Conservation (phyloP, 2,329 filamentous ascomycete genomes). For the Cladosporium colombiae region DNA sequence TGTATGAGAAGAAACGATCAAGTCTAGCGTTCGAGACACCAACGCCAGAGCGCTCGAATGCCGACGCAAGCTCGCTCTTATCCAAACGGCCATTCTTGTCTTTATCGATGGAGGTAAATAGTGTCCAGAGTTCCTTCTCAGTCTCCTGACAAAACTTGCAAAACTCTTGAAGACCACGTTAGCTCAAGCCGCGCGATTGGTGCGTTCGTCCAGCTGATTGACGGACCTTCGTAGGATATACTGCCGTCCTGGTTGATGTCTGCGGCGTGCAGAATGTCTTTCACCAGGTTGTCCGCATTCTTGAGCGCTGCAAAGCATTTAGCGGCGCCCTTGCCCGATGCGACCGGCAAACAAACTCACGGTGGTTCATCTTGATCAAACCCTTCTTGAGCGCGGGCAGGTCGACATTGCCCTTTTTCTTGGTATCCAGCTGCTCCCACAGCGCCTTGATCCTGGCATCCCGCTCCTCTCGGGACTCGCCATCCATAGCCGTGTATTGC, state of each 20-base stretch:
- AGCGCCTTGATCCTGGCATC: conserved; percentile 80
- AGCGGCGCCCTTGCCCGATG: conserved; percentile 20
- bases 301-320: conserved; percentile 64
- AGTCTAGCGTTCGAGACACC: conserved; percentile 75
- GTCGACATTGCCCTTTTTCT: conserved; percentile 76
- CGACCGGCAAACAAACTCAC: conserved; percentile 55
- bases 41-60: conserved; percentile 77
- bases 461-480: conserved; percentile 74
- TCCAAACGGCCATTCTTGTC: conserved; percentile 85
- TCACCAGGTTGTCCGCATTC: conserved; percentile 84
- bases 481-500: conserved; percentile 56
- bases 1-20: conserved; percentile 81
- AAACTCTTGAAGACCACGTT: conserved; percentile 66
- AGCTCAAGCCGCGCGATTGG: conserved; percentile 9
- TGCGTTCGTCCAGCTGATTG: neutral
- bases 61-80: conserved; percentile 76
- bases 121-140: conserved; percentile 75
- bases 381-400: conserved; percentile 81
- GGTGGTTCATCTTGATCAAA: conserved; percentile 85
- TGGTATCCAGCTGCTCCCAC: conserved; percentile 80
- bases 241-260: conserved; percentile 85
- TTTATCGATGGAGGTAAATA: conserved; percentile 85
- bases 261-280: conserved; percentile 76
- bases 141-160: conserved; percentile 82
- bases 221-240: conserved; percentile 82